These are phyloP conservation scores for Amniculicola lignicola DNA, from an alignment of 495 filamentous ascomycete species.

Conservation along the genomic window DNA sequence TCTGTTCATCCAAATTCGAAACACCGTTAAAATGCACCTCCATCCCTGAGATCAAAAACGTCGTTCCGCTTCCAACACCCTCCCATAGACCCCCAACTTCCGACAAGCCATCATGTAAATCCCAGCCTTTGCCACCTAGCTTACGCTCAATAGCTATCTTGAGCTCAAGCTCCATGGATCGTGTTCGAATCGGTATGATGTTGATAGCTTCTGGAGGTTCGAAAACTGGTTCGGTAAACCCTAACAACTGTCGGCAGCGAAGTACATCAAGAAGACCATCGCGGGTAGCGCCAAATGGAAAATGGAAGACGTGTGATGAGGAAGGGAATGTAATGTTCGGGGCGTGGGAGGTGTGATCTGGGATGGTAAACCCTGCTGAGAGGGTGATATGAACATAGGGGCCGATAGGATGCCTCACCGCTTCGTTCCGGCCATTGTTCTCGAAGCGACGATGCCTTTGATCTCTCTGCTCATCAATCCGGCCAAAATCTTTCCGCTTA, in stretches of 20 bases:
- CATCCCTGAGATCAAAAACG: neutral
- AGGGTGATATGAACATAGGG: conserved; percentile 2
- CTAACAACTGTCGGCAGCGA: neutral
- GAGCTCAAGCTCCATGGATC: conserved; percentile 7
- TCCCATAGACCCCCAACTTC: conserved; percentile 3
- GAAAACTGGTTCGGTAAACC: neutral
- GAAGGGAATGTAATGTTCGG: neutral
- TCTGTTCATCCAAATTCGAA: neutral
- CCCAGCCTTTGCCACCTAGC: neutral
- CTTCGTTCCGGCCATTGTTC: neutral
- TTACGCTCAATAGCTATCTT: conserved; percentile 1
- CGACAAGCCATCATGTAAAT: neutral
- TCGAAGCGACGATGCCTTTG: too few relatives aligned
- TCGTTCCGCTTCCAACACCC: neutral
- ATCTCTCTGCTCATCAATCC: too few relatives aligned
- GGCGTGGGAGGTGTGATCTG: neutral
- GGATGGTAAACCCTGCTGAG: neutral
- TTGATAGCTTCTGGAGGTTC: neutral
- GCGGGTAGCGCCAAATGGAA: neutral
- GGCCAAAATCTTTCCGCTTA: too few relatives aligned
- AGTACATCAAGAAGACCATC: neutral
- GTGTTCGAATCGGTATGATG: conserved; percentile 5
- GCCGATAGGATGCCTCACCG: neutral
- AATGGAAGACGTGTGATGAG: neutral
- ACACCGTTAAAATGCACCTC: conserved; percentile 8